Conservation (phyloP, 2,329 filamentous ascomycete genomes). For the Colletotrichum sp. region DNA sequence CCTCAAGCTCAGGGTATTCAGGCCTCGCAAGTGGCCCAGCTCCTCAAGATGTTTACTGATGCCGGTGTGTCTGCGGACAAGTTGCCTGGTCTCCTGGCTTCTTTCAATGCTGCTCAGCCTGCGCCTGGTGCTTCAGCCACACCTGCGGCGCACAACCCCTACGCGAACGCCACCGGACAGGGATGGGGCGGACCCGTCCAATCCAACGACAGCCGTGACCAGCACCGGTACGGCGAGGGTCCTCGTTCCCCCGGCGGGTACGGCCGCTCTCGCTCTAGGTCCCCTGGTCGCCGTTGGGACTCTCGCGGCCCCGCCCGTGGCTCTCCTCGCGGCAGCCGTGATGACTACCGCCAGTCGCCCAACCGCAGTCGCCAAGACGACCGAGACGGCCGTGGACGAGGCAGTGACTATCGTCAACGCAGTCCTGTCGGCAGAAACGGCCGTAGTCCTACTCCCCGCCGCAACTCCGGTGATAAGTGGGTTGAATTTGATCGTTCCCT, state of each 20-base stretch:
- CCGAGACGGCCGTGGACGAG: conserved; percentile 53
- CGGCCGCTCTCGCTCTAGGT: conserved; percentile 77
- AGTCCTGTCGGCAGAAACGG: conserved; percentile 73
- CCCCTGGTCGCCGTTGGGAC: conserved; percentile 77
- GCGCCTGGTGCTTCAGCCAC: conserved; percentile 46
- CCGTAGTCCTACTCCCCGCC: conserved; percentile 63
- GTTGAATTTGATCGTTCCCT: conserved; percentile 80
- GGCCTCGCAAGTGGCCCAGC: conserved; percentile 69
- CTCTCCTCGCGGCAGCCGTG: conserved; percentile 65
- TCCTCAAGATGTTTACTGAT: conserved; percentile 77
- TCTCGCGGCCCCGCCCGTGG: conserved; percentile 49
- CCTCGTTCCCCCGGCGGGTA: conserved; percentile 67
- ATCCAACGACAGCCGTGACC: conserved; percentile 59
- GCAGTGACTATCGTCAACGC: conserved; percentile 83
- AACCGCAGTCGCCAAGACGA: conserved; percentile 64
- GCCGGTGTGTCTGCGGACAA: conserved; percentile 81
- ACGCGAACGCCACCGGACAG: not conserved
- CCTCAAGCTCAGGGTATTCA: conserved; percentile 56
- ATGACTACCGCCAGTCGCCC: conserved; percentile 73
- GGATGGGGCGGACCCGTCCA: conserved; percentile 33
- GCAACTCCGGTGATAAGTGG: conserved; percentile 62
- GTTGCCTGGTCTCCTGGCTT: conserved; percentile 65
- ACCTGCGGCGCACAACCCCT: not conserved
- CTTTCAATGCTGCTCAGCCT: conserved; percentile 45
- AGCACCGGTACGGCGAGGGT: conserved; percentile 57